Evolutionary conservation across 2,329 filamentous ascomycete genomes (phyloP), one percentile per base, ranked within the genome.

Genomic region (Microascus cirrosus): DNA sequence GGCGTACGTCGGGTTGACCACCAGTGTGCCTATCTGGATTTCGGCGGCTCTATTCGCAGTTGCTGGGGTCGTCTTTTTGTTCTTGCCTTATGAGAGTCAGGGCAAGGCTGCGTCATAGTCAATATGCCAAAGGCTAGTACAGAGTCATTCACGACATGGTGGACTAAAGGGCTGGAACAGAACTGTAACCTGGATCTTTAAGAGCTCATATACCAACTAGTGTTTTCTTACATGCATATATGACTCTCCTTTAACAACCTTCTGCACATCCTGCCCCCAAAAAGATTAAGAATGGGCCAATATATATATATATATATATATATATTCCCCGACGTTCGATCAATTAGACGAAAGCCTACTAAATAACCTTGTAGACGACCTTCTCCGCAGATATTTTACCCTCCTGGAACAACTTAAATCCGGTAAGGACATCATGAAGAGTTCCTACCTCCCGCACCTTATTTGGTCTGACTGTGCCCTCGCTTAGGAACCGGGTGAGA

Each of bases 1-100:
- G 0, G 72, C 74, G 0, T 74, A 74, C 56, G 69, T 66, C 1
- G 72, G 73, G 0, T 75, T 45, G 18, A n/a, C 73, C 57, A 74
- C 71, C 0, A 67, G 67, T 3, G 71, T 73, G 1, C 75, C 74
- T 1, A 74, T 77, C 24, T 77, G 75, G 60, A 71, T 68, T 1
- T 74, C 71, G 62, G 74, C 74, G 25, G 73, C 71, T 4, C 61
- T 77, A 53, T 77, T 73, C 73, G 67, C 76, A 18, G 55, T 69
- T 8, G 72, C 73, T 1, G 74, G 74, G 18, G 36, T 73, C 0
- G 63, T 74, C 39, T 74, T 70, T 58, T 63, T 76, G 50, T 72
- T 68, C 1, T 58, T 77, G 58, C 74, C 74, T 4, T 77, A 73
- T 61, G 73, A 77, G 64, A 77, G 74, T 1, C 71, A 73, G 59